Evolutionary conservation across 805 yeast genomes (phyloP), one percentile per base, ranked within the genome.

Genomic region (Myxozyma sirexii): DNA sequence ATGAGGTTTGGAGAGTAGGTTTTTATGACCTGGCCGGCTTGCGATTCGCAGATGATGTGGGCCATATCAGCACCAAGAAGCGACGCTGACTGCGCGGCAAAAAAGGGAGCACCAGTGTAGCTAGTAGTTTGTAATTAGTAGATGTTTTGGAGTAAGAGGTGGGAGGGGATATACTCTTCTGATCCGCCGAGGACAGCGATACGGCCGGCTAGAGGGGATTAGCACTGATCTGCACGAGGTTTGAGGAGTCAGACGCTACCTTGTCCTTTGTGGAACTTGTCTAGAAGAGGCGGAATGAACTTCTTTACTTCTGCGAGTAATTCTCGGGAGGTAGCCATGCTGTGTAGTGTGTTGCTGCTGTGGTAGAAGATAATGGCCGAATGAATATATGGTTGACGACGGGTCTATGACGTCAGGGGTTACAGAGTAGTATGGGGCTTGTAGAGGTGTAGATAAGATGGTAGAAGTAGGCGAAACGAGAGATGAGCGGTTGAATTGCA

Each of bases 61-160:
- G 93, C 82, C 76, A 94, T 78, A 71, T 93, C 99, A 54, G 91
- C 86, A 0, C 99, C 99, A 51, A 87, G 79, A 38, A 87, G 74
- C 1, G 96, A 88, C 0, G 96, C 83, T 0, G 97, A 88, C 71
- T 88, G 87, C 4, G 96, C 88, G 37, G 96, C 82, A 72, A 94
- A 94, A 73, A 79, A 94, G 1, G 98, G 98, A 0, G 99, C 99
- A 0, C 99, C 99, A 0, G 97, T 92, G 72, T 91, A 93, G 72
- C 80, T 76, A 17, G 24, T 46, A n/a, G 12, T 1, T 4, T 27
- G 64, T 65, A 56, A 66, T 66, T 54, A 24, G 27, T 47, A 8
- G 5, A 31, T 2, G 12, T 24, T n/a, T 13, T 21, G 8, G 37
- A 10, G 6, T 5, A 12, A 31, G 24, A 31, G 13, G 21, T 13